Evolutionary conservation across 768 basidiomycete genomes (phyloP), one percentile per base, ranked within the genome.

Genomic region (Ramaria rubella): DNA sequence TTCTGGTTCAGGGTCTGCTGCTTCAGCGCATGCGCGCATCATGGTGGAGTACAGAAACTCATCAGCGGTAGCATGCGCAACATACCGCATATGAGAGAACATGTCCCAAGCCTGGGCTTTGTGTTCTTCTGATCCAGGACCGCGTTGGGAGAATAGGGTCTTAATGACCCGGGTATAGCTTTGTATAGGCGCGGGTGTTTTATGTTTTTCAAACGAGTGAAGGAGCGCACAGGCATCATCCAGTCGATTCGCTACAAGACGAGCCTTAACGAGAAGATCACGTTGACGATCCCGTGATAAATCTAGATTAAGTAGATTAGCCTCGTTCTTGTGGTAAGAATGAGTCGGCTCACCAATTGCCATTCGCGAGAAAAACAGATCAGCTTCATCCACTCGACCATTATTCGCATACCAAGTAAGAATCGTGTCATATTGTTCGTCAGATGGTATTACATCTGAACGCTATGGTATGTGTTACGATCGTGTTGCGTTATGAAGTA

Each of bases 51-150:
- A 98, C 6, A 94, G 74, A 23, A 76, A 69, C 14, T 75, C 75
- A 60, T 87, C 83, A 0, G 94, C 94, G 3, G 73, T 72, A 1
- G 92, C 85, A 67, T 98, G 93, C 1, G 95, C 91, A 14, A 90
- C 89, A 59, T 96, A 94, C 45, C 95, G 90, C 90, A 96, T 94
- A 69, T 99, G 95, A 2, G 88, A 75, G 68, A 91, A 97, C 38
- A 97, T 79, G 65, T 98, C 91, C 91, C 92, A 96, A 2, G 90
- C 94, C 59, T 90, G 85, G 0, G 89, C 87, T 30, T 79, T 80
- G 2, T 80, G 81, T 1, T 63, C 69, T 17, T 59, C 60, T 11
- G 72, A 69, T 7, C 72, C 61, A 60, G 53, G 59, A 59, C 5
- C 64, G 61, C 56, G 74, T 26, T 74, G 72, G 42, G 74, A 73